phyloP scores from a whole-genome alignment of 331 rosid genomes.

The Pyracantha coccinea region DNA sequence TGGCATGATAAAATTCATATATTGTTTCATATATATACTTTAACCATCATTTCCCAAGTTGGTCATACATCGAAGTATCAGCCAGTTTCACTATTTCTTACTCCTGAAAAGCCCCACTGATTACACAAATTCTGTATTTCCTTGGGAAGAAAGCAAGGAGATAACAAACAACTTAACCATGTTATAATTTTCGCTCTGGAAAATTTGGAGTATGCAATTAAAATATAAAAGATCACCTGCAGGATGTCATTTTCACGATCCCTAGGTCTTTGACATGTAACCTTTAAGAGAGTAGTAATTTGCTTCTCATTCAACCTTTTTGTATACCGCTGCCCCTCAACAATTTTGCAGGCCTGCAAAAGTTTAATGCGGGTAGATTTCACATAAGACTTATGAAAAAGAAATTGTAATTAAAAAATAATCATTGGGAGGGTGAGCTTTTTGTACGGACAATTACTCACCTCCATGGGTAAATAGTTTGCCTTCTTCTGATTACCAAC shows the following conservation, averaged over 20 bases:
- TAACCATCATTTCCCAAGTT: too few relatives aligned
- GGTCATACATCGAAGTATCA: too few relatives aligned
- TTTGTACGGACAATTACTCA: conserved; percentile 15
- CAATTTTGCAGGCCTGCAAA: conserved; percentile 90
- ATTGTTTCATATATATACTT: too few relatives aligned
- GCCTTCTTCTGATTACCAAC: conserved; percentile 99
- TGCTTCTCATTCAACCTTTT: conserved; percentile 91
- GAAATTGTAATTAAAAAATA: not conserved
- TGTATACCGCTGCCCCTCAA: conserved; percentile 88
- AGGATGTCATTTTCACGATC: conserved; percentile 86
- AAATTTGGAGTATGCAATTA: not conserved
- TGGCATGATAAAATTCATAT: too few relatives aligned
- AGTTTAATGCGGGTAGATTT: not conserved
- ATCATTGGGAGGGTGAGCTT: not conserved
- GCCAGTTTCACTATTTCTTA: too few relatives aligned
- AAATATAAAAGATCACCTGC: conserved; percentile 33
- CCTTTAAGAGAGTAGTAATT: conserved; percentile 76
- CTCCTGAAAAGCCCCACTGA: too few relatives aligned
- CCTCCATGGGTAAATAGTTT: conserved; percentile 99
- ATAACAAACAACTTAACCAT: too few relatives aligned
- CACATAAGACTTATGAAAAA: not conserved
- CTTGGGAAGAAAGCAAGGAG: too few relatives aligned
- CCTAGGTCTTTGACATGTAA: conserved; percentile 95
- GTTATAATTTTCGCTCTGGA: too few relatives aligned
- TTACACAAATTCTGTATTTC: too few relatives aligned